A percentile compares a stretch with the other conserved stretches of the same genome.
Conservation (phyloP, 768 basidiomycete genomes). For the Amyloporia xantha region DNA sequence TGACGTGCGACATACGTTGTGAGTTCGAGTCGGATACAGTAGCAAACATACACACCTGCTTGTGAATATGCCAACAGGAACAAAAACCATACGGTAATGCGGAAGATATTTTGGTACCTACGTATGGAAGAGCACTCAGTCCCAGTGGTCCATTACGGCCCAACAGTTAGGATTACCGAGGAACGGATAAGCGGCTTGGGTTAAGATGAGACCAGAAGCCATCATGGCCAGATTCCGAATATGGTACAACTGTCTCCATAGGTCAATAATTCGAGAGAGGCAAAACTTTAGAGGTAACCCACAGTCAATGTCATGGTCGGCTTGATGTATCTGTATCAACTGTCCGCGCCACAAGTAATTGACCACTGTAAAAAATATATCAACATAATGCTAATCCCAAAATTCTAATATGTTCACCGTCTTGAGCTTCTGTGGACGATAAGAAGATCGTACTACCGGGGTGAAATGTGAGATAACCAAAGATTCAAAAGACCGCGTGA, state of each 20-base stretch:
- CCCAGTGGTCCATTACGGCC: too few relatives aligned
- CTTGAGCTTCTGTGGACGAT: constrained; percentile 80
- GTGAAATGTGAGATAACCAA: too few relatives aligned
- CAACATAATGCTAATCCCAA: constrained; percentile 1
- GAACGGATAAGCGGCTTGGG: constrained; percentile 73
- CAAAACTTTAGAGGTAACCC: too few relatives aligned
- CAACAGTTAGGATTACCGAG: constrained; percentile 38
- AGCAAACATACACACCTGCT: constrained; percentile 48
- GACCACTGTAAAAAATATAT: constrained; percentile 46
- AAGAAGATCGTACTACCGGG: constrained; percentile 65
- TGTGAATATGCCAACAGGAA: constrained; percentile 79
- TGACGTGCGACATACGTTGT: too few relatives aligned
- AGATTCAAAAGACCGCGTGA: too few relatives aligned
- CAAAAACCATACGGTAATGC: constrained; percentile 69
- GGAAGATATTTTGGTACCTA: constrained; percentile 83
- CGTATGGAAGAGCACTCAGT: too few relatives aligned
- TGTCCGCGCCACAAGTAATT: constrained; percentile 78
- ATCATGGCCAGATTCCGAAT: constrained; percentile 44
- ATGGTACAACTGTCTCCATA: constrained; percentile 56
- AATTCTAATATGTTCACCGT: constrained; percentile 42
- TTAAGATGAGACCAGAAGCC: constrained; percentile 70
- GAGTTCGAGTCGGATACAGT: not conserved
- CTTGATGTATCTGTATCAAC: constrained; percentile 72
- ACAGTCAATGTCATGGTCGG: constrained; percentile 76
- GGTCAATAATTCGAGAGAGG: not conserved